Conservation (phyloP, 148 eudicot genomes). For the Rhododendron ovatum region DNA sequence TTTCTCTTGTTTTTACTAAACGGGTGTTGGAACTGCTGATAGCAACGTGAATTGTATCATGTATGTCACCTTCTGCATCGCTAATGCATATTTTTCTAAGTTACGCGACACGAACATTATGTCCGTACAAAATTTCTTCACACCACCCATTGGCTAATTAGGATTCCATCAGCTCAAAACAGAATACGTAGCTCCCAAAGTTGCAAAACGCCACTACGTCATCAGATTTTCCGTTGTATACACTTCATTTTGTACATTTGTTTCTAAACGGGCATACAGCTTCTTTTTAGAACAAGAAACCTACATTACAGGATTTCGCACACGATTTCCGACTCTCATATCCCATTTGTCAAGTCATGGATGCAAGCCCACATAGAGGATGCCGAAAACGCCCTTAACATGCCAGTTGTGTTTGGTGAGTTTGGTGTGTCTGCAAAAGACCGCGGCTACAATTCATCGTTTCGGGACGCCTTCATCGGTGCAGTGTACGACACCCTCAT, state of each 20-base stretch:
- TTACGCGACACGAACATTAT: no score
- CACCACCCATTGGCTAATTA: neutral
- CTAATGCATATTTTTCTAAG: no score
- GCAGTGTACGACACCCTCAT: slow-evolving; percentile 43
- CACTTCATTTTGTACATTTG: neutral
- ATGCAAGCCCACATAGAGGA: slow-evolving; percentile 84
- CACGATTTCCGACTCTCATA: slow-evolving; percentile 39
- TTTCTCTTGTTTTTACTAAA: neutral
- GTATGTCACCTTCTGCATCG: neutral
- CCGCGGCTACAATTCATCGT: slow-evolving; percentile 55
- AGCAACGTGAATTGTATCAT: neutral
- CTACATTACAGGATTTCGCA: slow-evolving; percentile 48
- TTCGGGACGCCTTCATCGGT: slow-evolving; percentile 39
- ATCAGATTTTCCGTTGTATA: neutral
- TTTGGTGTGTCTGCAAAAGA: slow-evolving; percentile 70
- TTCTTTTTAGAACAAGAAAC: neutral
- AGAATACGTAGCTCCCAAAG: neutral
- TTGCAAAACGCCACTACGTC: neutral
- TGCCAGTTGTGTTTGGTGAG: slow-evolving; percentile 71
- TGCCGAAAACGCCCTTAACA: slow-evolving; percentile 51
- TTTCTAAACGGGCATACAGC: neutral
- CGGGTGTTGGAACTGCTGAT: neutral
- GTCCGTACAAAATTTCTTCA: neutral
- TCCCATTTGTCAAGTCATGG: slow-evolving; percentile 68
- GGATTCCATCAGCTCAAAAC: neutral